Base-by-base conservation (phyloP, 164 flowering plant genomes). In the Magnolia sinica region DNA sequence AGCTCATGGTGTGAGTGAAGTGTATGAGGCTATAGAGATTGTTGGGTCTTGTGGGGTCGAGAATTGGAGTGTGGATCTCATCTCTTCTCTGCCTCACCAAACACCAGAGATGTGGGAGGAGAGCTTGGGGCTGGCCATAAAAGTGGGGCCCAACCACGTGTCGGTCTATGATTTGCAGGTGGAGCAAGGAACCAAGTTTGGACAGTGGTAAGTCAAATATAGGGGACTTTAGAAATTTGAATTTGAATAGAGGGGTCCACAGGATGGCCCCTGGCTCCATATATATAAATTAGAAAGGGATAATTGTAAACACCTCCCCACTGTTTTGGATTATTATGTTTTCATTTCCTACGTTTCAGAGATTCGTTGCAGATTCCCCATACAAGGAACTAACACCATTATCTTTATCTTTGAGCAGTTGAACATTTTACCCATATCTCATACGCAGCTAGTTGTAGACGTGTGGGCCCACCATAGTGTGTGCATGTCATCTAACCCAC, bases 11-110 rank as follows among this genome's bases (percentile, higher is more conserved):
- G 51, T 91, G 55, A 55, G 83, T 71, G 94, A 91, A 78, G 92
- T 96, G 49, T 81, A 82, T 71, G 93, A 92, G 79, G 96, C 97
- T 16, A 83, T 96, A 75, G 91, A 90, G 72, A 87, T 90, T 83
- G 85, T 96, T 13, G 51, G 76, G 71, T 80, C 88, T 3, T 89
- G 91, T 80, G 90, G 91, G 76, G 83, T 91, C 81, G 85, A 80
- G 83, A 92, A 94, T 86, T 96, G 99, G 98, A 94, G 98, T 77
- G 65, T 94, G 90, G 99, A 96, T 81, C 90, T 96, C 69, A 93
- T 96, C 37, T 92, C 97, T 51, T 95, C 99, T 37, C 89, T 96
- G 8, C 98, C 98, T 76, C 88, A 92, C 52, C 97, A 94, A 82
- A 94, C 94, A 1, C 72, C 78, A 16, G 85, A 87, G 77, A 90